Evolutionary conservation across 2,329 filamentous ascomycete species (phyloP).

Genomic region (Lachnellula arida): DNA sequence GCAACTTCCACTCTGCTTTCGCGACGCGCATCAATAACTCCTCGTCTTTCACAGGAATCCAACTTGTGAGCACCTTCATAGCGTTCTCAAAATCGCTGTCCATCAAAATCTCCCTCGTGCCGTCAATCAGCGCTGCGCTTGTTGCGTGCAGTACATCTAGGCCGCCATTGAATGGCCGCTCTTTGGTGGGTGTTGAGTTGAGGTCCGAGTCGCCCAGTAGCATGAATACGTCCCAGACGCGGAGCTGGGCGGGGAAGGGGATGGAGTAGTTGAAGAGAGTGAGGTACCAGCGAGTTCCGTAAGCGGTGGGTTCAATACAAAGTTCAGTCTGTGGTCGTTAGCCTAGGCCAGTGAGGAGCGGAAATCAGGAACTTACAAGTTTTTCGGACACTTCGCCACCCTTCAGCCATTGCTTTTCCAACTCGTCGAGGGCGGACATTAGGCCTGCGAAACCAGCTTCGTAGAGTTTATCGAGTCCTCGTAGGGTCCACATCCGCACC

Average conservation of each 20-base stretch:
- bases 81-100: conserved; percentile 95
- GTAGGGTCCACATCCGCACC: conserved; percentile 85
- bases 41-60: conserved; percentile 90
- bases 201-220: conserved; percentile 74
- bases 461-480: conserved; percentile 82
- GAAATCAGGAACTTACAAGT: conserved; percentile 54
- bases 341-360: not conserved
- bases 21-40: conserved; percentile 89
- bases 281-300: conserved; percentile 94
- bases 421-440: conserved; percentile 80
- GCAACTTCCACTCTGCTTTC: conserved; percentile 76
- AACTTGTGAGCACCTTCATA: conserved; percentile 94
- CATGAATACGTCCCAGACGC: conserved; percentile 98
- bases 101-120: conserved; percentile 79
- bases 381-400: conserved; percentile 74
- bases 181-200: conserved; percentile 22
- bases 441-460: conserved; percentile 78
- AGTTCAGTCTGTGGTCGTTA: conserved; percentile 57
- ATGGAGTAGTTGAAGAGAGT: conserved; percentile 97
- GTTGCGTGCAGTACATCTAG: conserved; percentile 88
- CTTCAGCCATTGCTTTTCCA: conserved; percentile 77
- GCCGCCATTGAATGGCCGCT: conserved; percentile 52
- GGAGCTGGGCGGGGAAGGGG: conserved; percentile 87
- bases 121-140: conserved; percentile 84
- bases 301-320: conserved; percentile 81